Base-by-base conservation (phyloP, 2,329 filamentous ascomycete genomes). In the Exophiala bonariae region DNA sequence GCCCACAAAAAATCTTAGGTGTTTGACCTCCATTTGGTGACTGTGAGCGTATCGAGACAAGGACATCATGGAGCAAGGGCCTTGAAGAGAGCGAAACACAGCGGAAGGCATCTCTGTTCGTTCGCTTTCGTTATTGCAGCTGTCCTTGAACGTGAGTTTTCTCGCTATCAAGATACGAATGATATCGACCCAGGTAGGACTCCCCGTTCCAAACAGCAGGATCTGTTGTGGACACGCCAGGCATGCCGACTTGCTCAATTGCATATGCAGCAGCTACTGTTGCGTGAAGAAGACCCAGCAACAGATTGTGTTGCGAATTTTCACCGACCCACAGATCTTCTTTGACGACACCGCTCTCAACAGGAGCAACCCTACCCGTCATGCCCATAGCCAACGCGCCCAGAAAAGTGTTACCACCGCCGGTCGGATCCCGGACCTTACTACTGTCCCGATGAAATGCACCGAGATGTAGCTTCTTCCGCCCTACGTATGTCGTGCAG, bases 171-270 rank as follows among this genome's bases (percentile, higher is more conserved):
- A 57, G 20, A 37, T 59, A 61, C 7, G 34, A 26, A 18, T 44
- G 16, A 31, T 57, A 52, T 3, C 56, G 43, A n/a, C 44, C 38
- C 11, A 34, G 35, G 39, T 60, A 61, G 20, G 32, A 18, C 20
- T 59, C 62, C 55, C 63, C 67, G 59, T 75, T 75, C 72, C 72
- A 75, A 41, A 60, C 59, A 31, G 63, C 67, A 44, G 63, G 56
- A 4, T 53, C 58, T 48, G 60, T 44, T 33, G 47, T 53, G 39
- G 63, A 62, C 17, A 70, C 59, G 16, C 49, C 52, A 14, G 92
- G 92, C 65, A 95, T 81, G 1, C 93, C 92, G 42, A 95, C 83
- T 66, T 99, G 93, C 69, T 99, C 91, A 60, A 99, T 95, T 13
- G 89, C 89, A 66, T 96, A 93, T 61, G 90, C 91, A 6, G 93